Percentiles rank a stretch among this genome's conserved stretches.
phyloP scores from a whole-genome alignment of 257 asterid genomes.

The Jasminum sambac region DNA sequence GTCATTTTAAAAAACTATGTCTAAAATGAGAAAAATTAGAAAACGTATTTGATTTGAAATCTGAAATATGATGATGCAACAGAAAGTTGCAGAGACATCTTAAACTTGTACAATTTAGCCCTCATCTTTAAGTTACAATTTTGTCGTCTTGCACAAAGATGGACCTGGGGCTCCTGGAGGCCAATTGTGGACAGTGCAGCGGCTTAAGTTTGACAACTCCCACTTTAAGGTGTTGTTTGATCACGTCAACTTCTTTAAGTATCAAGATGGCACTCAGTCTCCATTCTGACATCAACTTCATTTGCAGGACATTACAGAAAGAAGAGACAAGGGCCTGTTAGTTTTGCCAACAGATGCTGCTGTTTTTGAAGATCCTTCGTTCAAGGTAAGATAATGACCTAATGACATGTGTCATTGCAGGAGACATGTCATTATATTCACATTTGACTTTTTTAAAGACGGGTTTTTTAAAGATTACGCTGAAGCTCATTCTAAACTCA shows the following conservation, averaged over 20 bases:
- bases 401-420: not conserved
- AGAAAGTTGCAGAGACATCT: too few species aligned
- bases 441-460: constrained; percentile 41
- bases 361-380: constrained; percentile 88
- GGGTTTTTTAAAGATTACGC: constrained; percentile 92
- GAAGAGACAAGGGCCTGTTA: constrained; percentile 78
- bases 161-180: constrained; percentile 99
- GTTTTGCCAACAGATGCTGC: constrained; percentile 96
- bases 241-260: constrained; percentile 5
- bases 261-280: constrained; percentile 16
- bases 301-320: constrained; percentile 78
- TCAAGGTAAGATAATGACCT: constrained; percentile 61
- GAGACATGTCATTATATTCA: constrained; percentile 3
- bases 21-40: too few species aligned
- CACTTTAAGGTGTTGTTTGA: constrained; percentile 70
- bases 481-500: constrained; percentile 94
- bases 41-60: too few species aligned
- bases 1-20: too few species aligned
- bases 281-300: constrained; percentile 24
- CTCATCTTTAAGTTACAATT: constrained; percentile 4
- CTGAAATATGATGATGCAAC: too few species aligned
- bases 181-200: constrained; percentile 93
- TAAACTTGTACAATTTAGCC: too few species aligned
- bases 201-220: constrained; percentile 95
- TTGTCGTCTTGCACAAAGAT: constrained; percentile 68